Evolutionary conservation across 108 stramenopile genomes (phyloP), one percentile per base, ranked within the genome.

Genomic region (Seminavis robusta): DNA sequence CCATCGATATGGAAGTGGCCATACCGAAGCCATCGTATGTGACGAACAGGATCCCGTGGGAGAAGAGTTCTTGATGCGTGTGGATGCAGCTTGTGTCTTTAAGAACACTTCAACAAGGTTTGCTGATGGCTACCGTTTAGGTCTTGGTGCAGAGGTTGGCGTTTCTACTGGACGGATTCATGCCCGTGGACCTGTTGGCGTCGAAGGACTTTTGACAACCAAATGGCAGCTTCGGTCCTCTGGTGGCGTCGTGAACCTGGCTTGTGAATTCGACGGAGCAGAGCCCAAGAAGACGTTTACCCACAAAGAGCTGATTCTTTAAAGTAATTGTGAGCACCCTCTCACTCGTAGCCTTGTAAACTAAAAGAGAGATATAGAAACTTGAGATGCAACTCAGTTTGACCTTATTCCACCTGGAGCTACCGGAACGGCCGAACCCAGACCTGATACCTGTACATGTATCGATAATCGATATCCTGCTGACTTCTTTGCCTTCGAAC

Each of bases 81-180:
- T 97, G 17, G 96, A 95, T 79, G 87, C 94, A 21, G 97, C 98
- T 31, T 96, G 95, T 63, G 97, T 98, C 16, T 98, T 98, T 75
- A 92, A 97, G 70, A 99, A 99, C 69, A 94, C 95, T 11, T 94
- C 92, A 1, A 97, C 98, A 1, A 76, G 98, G 32, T 99, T 98
- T 74, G 90, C 97, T 4, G 98, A 99, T 77, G 98, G 98, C 5
- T 98, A 77, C 76, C 81, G 98, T 4, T 99, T 98, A 73, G 98
- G 98, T n/a, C 53, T 99, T 33, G 98, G 98, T 34, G n/a, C 75
- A 33, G 98, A 99, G 67, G 95, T 98, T 41, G 98, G 98, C 9
- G 95, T 99, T 41, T 90, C 91, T n/a, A 99, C 98, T 7, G 95
- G 95, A 27, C 75, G 96, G n/a, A 97, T 98, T 46, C 97, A 98